Conservation (phyloP, 768 basidiomycete genomes). For the Boletus speciosus region DNA sequence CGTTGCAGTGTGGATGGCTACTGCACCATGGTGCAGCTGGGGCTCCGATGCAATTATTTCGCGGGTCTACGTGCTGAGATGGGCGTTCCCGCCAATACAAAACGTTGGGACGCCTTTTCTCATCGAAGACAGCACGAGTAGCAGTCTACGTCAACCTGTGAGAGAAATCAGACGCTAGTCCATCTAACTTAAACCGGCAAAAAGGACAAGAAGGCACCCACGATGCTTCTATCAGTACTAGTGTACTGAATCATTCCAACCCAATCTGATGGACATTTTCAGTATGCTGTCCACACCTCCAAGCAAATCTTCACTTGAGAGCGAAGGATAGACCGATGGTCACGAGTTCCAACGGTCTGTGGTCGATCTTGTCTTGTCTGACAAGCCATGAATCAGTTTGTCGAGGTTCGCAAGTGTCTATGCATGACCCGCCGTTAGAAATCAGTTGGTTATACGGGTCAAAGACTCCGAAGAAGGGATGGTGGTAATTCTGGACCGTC, state of each 20-base stretch:
- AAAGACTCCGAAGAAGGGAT: not conserved
- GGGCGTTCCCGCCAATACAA: not conserved
- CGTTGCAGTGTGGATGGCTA: not conserved
- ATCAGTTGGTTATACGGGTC: not conserved
- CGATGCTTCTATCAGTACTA: slow-evolving; percentile 6
- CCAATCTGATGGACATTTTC: slow-evolving; percentile 3
- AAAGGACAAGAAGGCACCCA: slow-evolving; percentile 1
- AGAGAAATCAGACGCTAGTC: slow-evolving; percentile 2
- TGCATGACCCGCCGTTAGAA: not conserved
- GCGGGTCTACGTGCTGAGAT: not conserved
- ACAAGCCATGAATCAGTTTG: not conserved
- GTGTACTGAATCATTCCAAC: not conserved
- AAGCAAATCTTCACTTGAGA: slow-evolving; percentile 2
- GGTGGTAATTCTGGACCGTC: not conserved
- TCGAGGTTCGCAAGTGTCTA: not conserved
- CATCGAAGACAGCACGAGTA: not conserved
- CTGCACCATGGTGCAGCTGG: not conserved
- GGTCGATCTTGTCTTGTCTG: slow-evolving; percentile 1
- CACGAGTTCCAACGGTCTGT: slow-evolving; percentile 10
- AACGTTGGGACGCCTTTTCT: not conserved
- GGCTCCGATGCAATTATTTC: not conserved
- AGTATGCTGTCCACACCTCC: not conserved
- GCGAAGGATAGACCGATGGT: not conserved
- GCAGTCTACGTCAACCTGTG: slow-evolving; percentile 6
- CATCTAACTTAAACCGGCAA: slow-evolving; percentile 21